phyloP scores from a whole-genome alignment of 2,329 filamentous ascomycete genomes.

The Sclerotinia spermophila region DNA sequence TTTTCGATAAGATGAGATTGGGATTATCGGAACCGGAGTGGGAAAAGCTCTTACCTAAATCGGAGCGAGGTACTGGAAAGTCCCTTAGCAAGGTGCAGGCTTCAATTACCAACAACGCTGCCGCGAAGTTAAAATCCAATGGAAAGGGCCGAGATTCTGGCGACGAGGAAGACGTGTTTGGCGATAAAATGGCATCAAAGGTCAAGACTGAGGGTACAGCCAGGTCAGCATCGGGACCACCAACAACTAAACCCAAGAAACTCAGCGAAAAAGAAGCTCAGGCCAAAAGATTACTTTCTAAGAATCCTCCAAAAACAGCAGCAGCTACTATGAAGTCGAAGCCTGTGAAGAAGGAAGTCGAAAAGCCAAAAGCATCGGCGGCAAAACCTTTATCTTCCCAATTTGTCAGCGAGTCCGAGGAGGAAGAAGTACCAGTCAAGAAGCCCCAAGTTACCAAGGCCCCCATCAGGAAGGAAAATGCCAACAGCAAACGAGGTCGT shows the following conservation, averaged over 20 bases:
- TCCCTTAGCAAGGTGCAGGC: slow-evolving; percentile 60
- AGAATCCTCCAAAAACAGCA: slow-evolving; percentile 33
- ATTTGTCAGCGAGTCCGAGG: slow-evolving; percentile 36
- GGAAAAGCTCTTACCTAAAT: slow-evolving; percentile 56
- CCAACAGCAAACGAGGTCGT: slow-evolving; percentile 47
- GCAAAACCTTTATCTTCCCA: slow-evolving; percentile 32
- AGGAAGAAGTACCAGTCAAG: slow-evolving; percentile 27
- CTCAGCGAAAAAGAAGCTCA: slow-evolving; percentile 50
- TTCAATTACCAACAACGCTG: slow-evolving; percentile 52
- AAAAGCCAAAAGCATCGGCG: slow-evolving; percentile 12
- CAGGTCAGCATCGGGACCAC: slow-evolving; percentile 50
- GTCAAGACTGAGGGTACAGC: slow-evolving; percentile 44
- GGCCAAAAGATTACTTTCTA: slow-evolving; percentile 52
- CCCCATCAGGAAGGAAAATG: slow-evolving; percentile 41
- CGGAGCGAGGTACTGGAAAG: slow-evolving; percentile 57
- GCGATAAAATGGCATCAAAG: slow-evolving; percentile 37
- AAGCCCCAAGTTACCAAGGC: slow-evolving; percentile 32
- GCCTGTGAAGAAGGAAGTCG: slow-evolving; percentile 23
- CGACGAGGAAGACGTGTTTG: slow-evolving; percentile 42
- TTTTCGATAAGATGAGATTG: slow-evolving; percentile 57
- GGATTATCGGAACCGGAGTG: slow-evolving; percentile 55
- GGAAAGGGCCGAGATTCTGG: slow-evolving; percentile 48
- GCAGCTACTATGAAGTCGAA: slow-evolving; percentile 25
- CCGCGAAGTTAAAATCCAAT: slow-evolving; percentile 49
- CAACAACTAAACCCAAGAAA: slow-evolving; percentile 55